A percentile compares a stretch with the other conserved stretches of the same genome.
These are phyloP conservation scores for Physcomitrium patens DNA, from an alignment of 225 moss, liverwort and hornwort species.

Conservation along the genomic window DNA sequence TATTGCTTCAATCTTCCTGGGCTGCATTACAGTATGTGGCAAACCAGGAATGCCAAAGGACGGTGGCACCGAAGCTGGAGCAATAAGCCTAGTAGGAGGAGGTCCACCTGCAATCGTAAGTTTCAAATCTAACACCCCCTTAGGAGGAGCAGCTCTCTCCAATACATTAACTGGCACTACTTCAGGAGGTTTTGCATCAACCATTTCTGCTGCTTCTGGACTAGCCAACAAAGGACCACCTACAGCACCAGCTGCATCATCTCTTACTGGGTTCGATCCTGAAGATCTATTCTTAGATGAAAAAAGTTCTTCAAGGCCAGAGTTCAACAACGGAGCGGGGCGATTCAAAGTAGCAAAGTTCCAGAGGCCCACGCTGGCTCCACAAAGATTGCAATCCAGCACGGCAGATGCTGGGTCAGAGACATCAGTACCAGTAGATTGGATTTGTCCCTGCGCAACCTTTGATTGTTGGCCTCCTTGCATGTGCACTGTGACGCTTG, in stretches of 20 bases:
- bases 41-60: constrained; percentile 71
- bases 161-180: constrained; percentile 29
- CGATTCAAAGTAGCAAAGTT: constrained; percentile 73
- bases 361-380: constrained; percentile 97
- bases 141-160: constrained; percentile 46
- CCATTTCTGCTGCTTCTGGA: constrained; percentile 43
- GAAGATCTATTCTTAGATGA: constrained; percentile 44
- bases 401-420: constrained; percentile 88
- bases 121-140: constrained; percentile 78
- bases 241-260: constrained; percentile 56
- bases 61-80: constrained; percentile 67
- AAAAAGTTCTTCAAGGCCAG: constrained; percentile 48
- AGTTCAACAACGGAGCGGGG: constrained; percentile 53
- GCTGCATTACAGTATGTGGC: constrained; percentile 49
- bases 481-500: constrained; percentile 61
- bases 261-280: constrained; percentile 38
- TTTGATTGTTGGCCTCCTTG: constrained; percentile 47
- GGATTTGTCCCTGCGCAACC: constrained; percentile 33
- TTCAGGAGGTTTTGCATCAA: constrained; percentile 43
- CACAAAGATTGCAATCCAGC: constrained; percentile 88
- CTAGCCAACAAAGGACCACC: constrained; percentile 34
- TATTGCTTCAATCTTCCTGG: constrained; percentile 58
- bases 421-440: constrained; percentile 33
- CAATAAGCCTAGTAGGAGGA: constrained; percentile 83
- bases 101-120: constrained; percentile 99